Conservation (phyloP, 139 green algal genomes). For the Tetradesmus obliquus region DNA sequence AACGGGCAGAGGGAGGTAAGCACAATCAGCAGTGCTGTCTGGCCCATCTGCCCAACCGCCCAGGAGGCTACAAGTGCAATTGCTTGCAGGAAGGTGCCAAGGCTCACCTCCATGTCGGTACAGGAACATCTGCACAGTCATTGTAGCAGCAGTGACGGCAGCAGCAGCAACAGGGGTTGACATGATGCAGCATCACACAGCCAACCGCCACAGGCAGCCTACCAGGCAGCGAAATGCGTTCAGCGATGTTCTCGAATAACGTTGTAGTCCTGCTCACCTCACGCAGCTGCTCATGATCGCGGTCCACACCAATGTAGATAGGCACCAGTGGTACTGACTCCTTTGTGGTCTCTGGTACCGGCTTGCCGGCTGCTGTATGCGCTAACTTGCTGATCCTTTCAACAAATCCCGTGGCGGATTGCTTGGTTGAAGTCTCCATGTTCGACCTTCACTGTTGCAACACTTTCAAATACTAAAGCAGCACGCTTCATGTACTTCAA, state of each 20-base stretch:
- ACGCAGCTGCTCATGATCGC: conserved; percentile 19
- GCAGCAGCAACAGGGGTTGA: background rate
- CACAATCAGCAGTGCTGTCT: too few species aligned
- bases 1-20: too few species aligned
- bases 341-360: background rate
- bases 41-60: too few species aligned
- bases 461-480: background rate
- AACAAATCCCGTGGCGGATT: background rate
- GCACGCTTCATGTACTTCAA: background rate
- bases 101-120: conserved; percentile 15
- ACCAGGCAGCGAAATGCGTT: background rate
- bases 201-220: background rate
- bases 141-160: background rate
- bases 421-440: background rate
- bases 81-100: background rate
- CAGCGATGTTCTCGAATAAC: background rate
- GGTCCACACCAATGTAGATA: conserved; percentile 34
- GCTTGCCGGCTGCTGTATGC: background rate
- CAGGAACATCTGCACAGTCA: conserved; percentile 25
- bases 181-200: background rate
- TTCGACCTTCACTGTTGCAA: background rate
- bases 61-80: too few species aligned
- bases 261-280: background rate
- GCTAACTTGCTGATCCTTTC: background rate
- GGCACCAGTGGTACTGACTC: conserved; percentile 38